These are phyloP conservation scores for Sporisorium iseilematis-ciliati DNA, from an alignment of 1,284 basidiomycete species.

Conservation along the genomic window DNA sequence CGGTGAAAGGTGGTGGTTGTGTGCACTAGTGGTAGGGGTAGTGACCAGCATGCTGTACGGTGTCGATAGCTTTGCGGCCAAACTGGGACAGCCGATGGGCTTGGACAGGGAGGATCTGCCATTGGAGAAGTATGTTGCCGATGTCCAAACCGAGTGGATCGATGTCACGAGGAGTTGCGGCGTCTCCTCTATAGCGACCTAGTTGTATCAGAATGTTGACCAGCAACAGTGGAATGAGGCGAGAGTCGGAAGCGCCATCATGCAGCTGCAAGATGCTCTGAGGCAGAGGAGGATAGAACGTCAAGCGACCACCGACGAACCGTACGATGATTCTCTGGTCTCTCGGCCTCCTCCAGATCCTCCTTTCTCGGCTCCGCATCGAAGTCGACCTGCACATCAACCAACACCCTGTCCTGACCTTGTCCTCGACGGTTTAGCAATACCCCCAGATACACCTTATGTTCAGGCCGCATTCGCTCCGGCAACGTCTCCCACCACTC, in stretches of 20 bases:
- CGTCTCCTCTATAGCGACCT: background rate
- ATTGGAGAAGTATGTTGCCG: constrained; percentile 31
- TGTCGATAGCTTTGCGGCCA: constrained; percentile 45
- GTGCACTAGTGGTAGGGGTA: constrained; percentile 10
- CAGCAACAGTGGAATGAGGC: too few species aligned
- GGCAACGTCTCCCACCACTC: background rate
- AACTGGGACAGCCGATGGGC: constrained; percentile 44
- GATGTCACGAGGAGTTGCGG: constrained; percentile 11
- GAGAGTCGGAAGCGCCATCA: too few species aligned
- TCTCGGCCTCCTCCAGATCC: background rate
- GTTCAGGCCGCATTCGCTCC: constrained; percentile 19
- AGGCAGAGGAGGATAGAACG: background rate
- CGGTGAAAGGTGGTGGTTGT: constrained; percentile 23
- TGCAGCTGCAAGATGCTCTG: background rate
- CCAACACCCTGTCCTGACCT: background rate
- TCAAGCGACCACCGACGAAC: constrained; percentile 12
- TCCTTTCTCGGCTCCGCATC: constrained; percentile 6
- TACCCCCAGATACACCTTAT: constrained; percentile 8
- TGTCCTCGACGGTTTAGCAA: background rate
- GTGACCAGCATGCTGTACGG: constrained; percentile 52
- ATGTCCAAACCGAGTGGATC: constrained; percentile 38
- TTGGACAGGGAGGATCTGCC: constrained; percentile 46
- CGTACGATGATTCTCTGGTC: constrained; percentile 26
- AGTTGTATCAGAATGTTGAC: too few species aligned
- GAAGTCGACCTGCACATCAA: constrained; percentile 23